phyloP scores from a whole-genome alignment of 208 protist genomes.

The Wallacemonas sp. region DNA sequence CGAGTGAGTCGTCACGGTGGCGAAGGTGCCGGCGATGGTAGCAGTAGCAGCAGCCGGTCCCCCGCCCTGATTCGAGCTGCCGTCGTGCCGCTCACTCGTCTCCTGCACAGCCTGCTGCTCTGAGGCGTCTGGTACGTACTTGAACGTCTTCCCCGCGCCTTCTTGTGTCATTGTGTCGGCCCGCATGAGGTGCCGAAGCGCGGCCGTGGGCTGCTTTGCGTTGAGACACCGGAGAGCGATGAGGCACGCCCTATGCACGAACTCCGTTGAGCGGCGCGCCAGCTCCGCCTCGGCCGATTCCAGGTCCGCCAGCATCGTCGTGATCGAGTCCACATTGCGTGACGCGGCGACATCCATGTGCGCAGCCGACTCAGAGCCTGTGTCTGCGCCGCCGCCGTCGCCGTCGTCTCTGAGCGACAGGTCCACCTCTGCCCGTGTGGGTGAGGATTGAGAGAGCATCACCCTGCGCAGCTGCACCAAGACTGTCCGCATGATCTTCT shows the following conservation, averaged over 20 bases:
- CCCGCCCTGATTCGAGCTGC: too few species aligned
- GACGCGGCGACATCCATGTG: too few species aligned
- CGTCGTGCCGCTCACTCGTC: too few species aligned
- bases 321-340: not conserved
- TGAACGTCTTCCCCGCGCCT: conserved; percentile 44
- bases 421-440: not conserved
- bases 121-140: conserved; percentile 33
- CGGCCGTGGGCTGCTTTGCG: conserved; percentile 48
- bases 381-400: not conserved
- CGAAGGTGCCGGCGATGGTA: too few species aligned
- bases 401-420: not conserved
- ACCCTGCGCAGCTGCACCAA: conserved; percentile 8
- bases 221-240: conserved; percentile 65
- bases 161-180: conserved; percentile 39
- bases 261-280: conserved; percentile 17
- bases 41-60: too few species aligned
- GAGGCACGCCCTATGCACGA: conserved; percentile 33
- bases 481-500: not conserved
- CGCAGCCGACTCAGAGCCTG: too few species aligned
- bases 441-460: not conserved
- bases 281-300: conserved; percentile 6
- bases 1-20: too few species aligned
- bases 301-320: not conserved
- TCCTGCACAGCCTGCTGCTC: conserved; percentile 16
- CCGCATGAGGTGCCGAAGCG: conserved; percentile 49